Conservation (phyloP, 257 asterid species). For the Petrea volubilis region DNA sequence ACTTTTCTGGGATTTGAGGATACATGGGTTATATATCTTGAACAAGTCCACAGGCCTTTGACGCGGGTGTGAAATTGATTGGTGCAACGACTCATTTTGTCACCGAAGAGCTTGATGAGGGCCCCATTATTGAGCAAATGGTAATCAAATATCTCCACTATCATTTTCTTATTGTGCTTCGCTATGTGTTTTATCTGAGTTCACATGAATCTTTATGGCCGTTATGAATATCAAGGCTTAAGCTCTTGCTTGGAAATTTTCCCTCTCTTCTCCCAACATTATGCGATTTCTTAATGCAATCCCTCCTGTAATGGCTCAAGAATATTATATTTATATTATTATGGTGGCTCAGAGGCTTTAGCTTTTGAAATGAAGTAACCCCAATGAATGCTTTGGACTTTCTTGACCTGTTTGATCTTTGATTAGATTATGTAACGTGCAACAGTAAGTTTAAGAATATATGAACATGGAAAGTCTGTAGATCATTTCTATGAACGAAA, state of each 20-base stretch:
- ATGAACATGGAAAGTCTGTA: neutral
- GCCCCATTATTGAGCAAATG: slow-evolving; percentile 98
- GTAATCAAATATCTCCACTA: slow-evolving; percentile 35
- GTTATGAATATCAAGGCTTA: neutral
- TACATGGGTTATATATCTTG: slow-evolving; percentile 11
- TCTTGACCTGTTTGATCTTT: neutral
- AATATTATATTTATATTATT: neutral
- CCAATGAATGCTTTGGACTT: neutral
- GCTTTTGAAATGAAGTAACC: neutral
- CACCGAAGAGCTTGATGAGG: slow-evolving; percentile 87
- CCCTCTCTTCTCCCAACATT: neutral
- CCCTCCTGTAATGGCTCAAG: neutral
- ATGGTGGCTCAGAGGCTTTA: neutral
- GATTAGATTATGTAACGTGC: neutral
- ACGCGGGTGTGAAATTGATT: slow-evolving; percentile 91
- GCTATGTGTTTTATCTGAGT: neutral
- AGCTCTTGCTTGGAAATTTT: neutral
- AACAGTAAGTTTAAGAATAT: neutral
- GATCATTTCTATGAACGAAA: neutral
- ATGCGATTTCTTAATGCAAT: neutral
- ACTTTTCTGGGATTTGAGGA: too few relatives aligned
- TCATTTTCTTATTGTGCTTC: neutral
- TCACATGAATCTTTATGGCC: neutral
- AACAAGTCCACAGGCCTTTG: slow-evolving; percentile 69
- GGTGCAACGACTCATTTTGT: slow-evolving; percentile 98